Percentiles rank a stretch among this genome's conserved stretches.
These are phyloP conservation scores for Rhizophagus prolifer DNA, from an alignment of 192 early-diverging fungal genomes.

Conservation along the genomic window DNA sequence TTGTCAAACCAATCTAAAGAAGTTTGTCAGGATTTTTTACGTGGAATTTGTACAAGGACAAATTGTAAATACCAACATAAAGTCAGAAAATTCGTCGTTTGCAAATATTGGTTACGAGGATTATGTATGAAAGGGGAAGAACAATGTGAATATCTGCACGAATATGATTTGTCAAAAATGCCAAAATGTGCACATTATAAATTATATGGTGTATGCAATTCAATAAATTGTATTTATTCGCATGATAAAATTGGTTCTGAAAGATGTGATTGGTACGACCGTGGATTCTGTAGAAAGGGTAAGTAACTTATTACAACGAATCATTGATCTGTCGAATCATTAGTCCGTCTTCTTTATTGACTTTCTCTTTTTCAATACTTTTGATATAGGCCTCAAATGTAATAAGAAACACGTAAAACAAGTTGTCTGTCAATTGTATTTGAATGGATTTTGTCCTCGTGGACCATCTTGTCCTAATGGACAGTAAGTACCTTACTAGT, in stretches of 20 bases:
- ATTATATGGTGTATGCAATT: not conserved
- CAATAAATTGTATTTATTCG: not conserved
- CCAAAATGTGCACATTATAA: constrained; percentile 11
- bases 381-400: not conserved
- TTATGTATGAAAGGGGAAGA: constrained; percentile 15
- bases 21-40: constrained; percentile 5
- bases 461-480: not conserved
- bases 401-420: constrained; percentile 9
- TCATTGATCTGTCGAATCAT: not conserved
- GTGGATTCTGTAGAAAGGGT: constrained; percentile 8
- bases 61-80: not conserved
- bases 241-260: not conserved
- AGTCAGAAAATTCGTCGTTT: not conserved
- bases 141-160: constrained; percentile 6
- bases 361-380: too few relatives aligned
- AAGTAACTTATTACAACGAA: not conserved
- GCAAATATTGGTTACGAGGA: constrained; percentile 13
- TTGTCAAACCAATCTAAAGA: not conserved
- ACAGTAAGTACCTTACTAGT: not conserved
- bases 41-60: not conserved
- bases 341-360: too few relatives aligned
- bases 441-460: not conserved
- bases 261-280: not conserved
- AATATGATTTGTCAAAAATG: constrained; percentile 1
- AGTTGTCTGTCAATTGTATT: not conserved